These are phyloP conservation scores for Pseudocercospora pini-densiflorae DNA, from an alignment of 2,329 filamentous ascomycete genomes.

Conservation along the genomic window DNA sequence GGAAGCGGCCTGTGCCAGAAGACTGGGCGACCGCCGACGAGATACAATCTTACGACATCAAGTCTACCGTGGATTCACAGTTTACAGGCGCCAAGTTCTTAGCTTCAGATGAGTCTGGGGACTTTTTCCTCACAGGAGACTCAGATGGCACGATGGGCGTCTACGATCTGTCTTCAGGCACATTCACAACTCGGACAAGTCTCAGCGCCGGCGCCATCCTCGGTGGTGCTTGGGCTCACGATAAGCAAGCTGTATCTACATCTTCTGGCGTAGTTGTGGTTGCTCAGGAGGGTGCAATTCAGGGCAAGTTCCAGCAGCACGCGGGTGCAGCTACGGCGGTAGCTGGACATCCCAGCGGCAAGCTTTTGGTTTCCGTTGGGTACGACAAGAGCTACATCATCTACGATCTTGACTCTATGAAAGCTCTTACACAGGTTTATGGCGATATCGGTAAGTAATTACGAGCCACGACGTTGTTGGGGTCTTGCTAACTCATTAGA, in stretches of 20 bases:
- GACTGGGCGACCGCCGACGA: constrained; percentile 81
- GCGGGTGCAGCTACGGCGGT: constrained; percentile 79
- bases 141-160: constrained; percentile 75
- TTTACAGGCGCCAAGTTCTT: constrained; percentile 64
- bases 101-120: constrained; percentile 63
- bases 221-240: constrained; percentile 66
- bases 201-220: constrained; percentile 70
- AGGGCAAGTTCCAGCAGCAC: constrained; percentile 76
- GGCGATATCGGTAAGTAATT: constrained; percentile 72
- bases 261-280: constrained; percentile 79
- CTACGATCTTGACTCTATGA: constrained; percentile 74
- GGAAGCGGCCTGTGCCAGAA: constrained; percentile 84
- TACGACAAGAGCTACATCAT: constrained; percentile 91
- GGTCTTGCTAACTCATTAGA: constrained; percentile 50
- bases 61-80: constrained; percentile 59
- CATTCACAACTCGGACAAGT: constrained; percentile 71
- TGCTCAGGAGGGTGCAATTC: constrained; percentile 71
- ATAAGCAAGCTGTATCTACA: constrained; percentile 73
- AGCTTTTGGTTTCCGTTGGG: constrained; percentile 84
- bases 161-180: constrained; percentile 76
- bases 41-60: constrained; percentile 64
- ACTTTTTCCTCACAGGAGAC: constrained; percentile 74
- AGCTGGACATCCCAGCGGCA: constrained; percentile 79
- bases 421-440: constrained; percentile 77
- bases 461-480: background rate